Conservation (phyloP, 495 filamentous ascomycete genomes). For the Podospora comata region DNA sequence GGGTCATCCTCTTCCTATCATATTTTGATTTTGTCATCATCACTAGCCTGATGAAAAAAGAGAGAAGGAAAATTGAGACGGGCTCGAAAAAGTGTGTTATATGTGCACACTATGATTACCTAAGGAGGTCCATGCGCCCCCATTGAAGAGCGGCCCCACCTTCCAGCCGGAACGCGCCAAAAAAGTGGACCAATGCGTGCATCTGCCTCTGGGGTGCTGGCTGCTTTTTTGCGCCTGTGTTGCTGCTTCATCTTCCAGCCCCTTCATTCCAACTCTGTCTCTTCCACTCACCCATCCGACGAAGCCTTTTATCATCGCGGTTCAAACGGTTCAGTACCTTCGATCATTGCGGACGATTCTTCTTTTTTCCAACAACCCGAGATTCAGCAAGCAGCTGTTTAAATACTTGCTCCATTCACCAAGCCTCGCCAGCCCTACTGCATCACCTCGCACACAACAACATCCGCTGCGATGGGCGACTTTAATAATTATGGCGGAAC, state of each 20-base stretch:
- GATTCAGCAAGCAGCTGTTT: not conserved
- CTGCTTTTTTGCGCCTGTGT: slow-evolving; percentile 18
- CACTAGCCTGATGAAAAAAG: slow-evolving; percentile 45
- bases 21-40: slow-evolving; percentile 51
- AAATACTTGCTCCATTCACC: slow-evolving; percentile 8
- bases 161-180: not conserved
- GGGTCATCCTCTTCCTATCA: slow-evolving; percentile 63
- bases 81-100: slow-evolving; percentile 10
- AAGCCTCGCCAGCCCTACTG: not conserved
- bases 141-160: not conserved
- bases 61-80: slow-evolving; percentile 15
- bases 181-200: slow-evolving; percentile 11
- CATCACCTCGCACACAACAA: not conserved
- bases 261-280: slow-evolving; percentile 2
- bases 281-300: not conserved
- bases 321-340: slow-evolving; percentile 9
- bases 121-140: slow-evolving; percentile 9
- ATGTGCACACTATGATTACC: slow-evolving; percentile 16
- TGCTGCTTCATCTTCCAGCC: slow-evolving; percentile 22
- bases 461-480: slow-evolving; percentile 39
- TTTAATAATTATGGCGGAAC: slow-evolving; percentile 64
- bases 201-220: not conserved
- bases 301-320: not conserved
- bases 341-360: not conserved
- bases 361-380: not conserved